Evolutionary conservation across 2,329 filamentous ascomycete species (phyloP), one percentile per base, ranked within the genome.

Genomic region (Colletotrichum coccodes): DNA sequence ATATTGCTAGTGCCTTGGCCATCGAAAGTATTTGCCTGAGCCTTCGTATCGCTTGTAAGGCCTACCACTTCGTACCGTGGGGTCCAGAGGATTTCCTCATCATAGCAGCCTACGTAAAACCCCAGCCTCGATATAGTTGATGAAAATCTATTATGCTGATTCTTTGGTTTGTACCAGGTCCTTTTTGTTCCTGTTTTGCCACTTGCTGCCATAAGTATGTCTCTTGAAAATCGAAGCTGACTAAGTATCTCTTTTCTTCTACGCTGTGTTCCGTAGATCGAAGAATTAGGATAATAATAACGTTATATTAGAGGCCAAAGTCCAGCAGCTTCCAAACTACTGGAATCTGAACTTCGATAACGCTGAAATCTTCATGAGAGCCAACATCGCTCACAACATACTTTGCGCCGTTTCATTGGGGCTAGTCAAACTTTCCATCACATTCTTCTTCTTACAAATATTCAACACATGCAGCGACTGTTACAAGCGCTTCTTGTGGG

Each of bases 371-470:
- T 58, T 58, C 8, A 58, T 26, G 3, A 58, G 46, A 23, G 40
- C 32, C 14, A 44, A 58, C 16, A 58, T 58, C 44, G 54, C 54
- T 12, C 46, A 34, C 18, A 58, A 58, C 23, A 58, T 58, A n/a
- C 18, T 46, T 18, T 58, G 54, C 40, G 38, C 54, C 18, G 38
- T 46, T 1, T 58, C 54, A 0, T 38, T 58, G 2, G 54, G 54
- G 11, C 26, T 58, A 11, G 40, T 32, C 21, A 58, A 58, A n/a
- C 44, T 34, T 3, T 58, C 40, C 7, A 28, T 58, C 18, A 38
- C 42, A 23, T n/a, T 58, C 26, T 58, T 46, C 40, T 58, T 58
- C 28, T 21, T 58, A 12, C 54, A 30, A 12, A 32, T 58, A 36
- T 58, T 58, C 11, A 58, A 46, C 7, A 58, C 54, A 6, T 44